These are phyloP conservation scores for Lactifluus echinatus DNA, from an alignment of 768 basidiomycete species.

Conservation along the genomic window DNA sequence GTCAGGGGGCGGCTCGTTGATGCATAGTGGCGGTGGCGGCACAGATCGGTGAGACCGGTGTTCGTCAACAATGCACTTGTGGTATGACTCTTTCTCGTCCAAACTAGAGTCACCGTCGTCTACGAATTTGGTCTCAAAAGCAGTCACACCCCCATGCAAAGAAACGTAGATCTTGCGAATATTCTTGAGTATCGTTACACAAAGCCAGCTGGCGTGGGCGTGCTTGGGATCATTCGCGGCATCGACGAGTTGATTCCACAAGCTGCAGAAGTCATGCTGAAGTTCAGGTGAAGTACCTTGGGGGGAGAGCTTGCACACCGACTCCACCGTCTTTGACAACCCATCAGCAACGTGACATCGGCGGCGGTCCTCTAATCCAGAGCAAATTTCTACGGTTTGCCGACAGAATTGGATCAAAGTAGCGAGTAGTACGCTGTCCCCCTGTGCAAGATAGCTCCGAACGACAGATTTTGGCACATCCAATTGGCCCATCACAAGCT, in stretches of 20 bases:
- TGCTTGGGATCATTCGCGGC: neutral
- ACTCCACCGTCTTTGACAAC: neutral
- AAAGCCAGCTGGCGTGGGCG: neutral
- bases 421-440: neutral
- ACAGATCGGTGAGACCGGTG: neutral
- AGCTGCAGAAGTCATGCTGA: neutral
- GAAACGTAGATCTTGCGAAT: conserved; percentile 1
- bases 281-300: neutral
- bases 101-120: neutral
- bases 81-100: neutral
- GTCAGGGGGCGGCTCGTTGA: too few relatives aligned
- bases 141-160: neutral
- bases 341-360: neutral
- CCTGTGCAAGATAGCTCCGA: neutral
- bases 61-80: neutral
- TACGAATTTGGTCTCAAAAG: neutral
- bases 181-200: neutral
- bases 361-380: neutral
- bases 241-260: neutral
- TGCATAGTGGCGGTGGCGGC: too few relatives aligned
- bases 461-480: neutral
- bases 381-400: neutral
- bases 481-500: neutral
- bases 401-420: neutral
- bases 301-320: neutral